Base-by-base conservation (phyloP, 192 early-diverging fungal species). In the Funneliformis geosporum region DNA sequence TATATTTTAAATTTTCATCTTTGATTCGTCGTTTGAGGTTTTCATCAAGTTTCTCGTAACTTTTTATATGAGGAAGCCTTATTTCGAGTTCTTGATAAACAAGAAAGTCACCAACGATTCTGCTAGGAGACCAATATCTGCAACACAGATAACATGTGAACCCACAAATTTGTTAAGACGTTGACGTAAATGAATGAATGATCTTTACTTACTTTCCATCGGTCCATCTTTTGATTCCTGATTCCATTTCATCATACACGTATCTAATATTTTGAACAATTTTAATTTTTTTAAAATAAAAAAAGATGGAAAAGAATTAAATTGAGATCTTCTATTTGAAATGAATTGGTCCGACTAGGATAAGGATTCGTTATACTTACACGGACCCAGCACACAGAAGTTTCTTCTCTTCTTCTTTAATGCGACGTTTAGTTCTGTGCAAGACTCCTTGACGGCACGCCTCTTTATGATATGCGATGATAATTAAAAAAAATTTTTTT, bases 201-300 rank as follows among this genome's bases (percentile, higher is more conserved):
- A 38, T 0, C 16, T 59, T 59, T 6, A 76, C 75, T 33, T 76
- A 76, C 27, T 73, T 78, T 12, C 85, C 85, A 55, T 85, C 85
- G 1, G 85, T 85, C 85, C 85, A 85, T 23, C 85, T 82, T 55
- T 75, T 75, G 33, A 85, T 85, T 2, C 82, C 77, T 1, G 85
- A 79, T 55, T 80, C 80, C 12, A n/a, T n/a, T 43, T 85, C 85
- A 33, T 83, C 85, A 69, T 81, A 85, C n/a, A 85, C 84, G 68
- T 82, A 85, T 0, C 82, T 82, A 10, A 76, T 79, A 23, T 76
- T 80, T 1, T 78, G 74, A 10, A 28, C 55, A 59, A 77, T 1
- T 1, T 4, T 39, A 12, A 46, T 5, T 14, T 38, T 12, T 23
- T 60, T 18, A 7, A 27, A 16, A 18, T n/a, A 39, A 8, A 7